Percentiles rank a stretch among this genome's conserved stretches.
phyloP scores from a whole-genome alignment of 768 basidiomycete genomes.

The Zangia roseola region DNA sequence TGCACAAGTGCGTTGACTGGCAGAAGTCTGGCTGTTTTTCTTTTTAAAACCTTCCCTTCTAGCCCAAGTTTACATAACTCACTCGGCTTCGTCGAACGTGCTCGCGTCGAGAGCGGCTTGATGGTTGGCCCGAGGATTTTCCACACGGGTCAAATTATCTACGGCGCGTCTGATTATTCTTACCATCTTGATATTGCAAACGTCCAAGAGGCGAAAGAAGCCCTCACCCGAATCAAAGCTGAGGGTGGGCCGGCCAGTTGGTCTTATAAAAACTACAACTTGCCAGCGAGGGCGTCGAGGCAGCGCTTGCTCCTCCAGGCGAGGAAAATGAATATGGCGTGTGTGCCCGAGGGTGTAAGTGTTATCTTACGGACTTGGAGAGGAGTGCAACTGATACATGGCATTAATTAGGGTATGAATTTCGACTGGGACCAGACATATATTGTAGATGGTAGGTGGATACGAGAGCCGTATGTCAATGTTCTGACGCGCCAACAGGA shows the following conservation, averaged over 20 bases:
- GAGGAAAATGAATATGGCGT: conserved; percentile 62
- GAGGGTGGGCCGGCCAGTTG: conserved; percentile 70
- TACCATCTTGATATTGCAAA: conserved; percentile 65
- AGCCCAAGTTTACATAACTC: conserved; percentile 69
- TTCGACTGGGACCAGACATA: conserved; percentile 79
- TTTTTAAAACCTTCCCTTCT: background rate
- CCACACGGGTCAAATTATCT: conserved; percentile 63
- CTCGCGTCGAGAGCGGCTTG: conserved; percentile 64
- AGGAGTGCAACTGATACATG: background rate
- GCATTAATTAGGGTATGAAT: conserved; percentile 56
- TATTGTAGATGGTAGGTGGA: conserved; percentile 64
- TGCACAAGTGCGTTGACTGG: conserved; percentile 59
- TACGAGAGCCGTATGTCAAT: background rate
- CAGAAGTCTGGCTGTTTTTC: background rate
- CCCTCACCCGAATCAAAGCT: conserved; percentile 64
- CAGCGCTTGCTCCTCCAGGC: conserved; percentile 64
- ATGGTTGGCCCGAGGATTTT: conserved; percentile 72
- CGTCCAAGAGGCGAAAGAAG: conserved; percentile 60
- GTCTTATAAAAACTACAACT: conserved; percentile 78
- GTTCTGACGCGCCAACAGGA: conserved; percentile 36
- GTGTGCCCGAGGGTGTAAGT: conserved; percentile 66
- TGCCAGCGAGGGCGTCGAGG: conserved; percentile 66
- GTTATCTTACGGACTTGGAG: background rate
- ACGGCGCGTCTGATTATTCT: conserved; percentile 46
- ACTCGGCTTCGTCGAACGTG: conserved; percentile 62